phyloP scores from a whole-genome alignment of 495 filamentous ascomycete species.

The Aspergillus coremiiformis region DNA sequence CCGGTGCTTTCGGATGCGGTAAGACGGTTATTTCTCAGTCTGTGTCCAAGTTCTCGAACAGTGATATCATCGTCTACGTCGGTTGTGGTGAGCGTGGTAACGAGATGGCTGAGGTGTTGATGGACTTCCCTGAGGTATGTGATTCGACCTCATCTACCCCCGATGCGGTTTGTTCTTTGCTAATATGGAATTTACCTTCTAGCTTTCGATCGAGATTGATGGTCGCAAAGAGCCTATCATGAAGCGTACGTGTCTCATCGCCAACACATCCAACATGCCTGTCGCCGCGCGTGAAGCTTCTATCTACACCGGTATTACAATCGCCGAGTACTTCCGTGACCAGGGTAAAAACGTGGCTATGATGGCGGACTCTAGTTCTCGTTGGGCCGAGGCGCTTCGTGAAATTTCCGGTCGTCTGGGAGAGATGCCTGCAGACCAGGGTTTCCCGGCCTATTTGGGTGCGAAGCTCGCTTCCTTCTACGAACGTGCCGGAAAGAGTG shows the following conservation, averaged over 20 bases:
- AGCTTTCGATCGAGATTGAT: constrained; percentile 82
- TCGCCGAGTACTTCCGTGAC: constrained; percentile 97
- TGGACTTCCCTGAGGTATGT: constrained; percentile 88
- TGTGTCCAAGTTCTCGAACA: constrained; percentile 99
- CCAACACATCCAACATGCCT: constrained; percentile 99
- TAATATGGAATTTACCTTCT: constrained; percentile 1
- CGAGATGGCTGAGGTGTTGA: constrained; percentile 99
- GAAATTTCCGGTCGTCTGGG: constrained; percentile 98
- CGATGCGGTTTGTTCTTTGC: background rate
- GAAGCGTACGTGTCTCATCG: constrained; percentile 98
- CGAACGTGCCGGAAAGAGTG: constrained; percentile 88
- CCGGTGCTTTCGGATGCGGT: constrained; percentile 96
- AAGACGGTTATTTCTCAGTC: constrained; percentile 99
- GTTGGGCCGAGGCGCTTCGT: constrained; percentile 97
- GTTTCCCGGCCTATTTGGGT: constrained; percentile 96
- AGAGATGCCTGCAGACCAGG: constrained; percentile 99
- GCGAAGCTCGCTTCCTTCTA: constrained; percentile 98
- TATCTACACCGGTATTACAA: constrained; percentile 97
- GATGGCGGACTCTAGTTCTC: constrained; percentile 99
- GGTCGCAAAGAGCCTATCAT: constrained; percentile 98
- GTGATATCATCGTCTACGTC: constrained; percentile 97
- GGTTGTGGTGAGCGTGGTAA: constrained; percentile 98
- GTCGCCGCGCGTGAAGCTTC: constrained; percentile 97
- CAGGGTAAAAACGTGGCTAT: constrained; percentile 97
- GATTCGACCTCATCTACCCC: background rate